phyloP scores from a whole-genome alignment of 495 filamentous ascomycete species.

The Penicillium coffeae region DNA sequence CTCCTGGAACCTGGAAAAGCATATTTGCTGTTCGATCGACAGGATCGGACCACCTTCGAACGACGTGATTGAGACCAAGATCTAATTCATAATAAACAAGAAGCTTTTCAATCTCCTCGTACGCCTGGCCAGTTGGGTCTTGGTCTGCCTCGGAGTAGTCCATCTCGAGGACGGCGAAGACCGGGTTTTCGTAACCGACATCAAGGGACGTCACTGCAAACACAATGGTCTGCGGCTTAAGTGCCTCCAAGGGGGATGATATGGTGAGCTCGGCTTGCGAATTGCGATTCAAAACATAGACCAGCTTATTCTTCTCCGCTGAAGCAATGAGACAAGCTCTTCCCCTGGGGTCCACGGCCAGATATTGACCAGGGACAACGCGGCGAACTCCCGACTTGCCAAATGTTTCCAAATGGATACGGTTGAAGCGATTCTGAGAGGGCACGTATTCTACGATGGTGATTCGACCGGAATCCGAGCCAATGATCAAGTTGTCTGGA shows the following conservation, averaged over 20 bases:
- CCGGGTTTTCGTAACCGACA: conserved; percentile 93
- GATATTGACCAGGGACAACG: conserved; percentile 91
- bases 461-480: conserved; percentile 92
- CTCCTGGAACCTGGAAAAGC: conserved; percentile 93
- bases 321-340: conserved; percentile 91
- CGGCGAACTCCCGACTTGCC: conserved; percentile 95
- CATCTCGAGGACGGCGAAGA: conserved; percentile 91
- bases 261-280: conserved; percentile 91
- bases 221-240: conserved; percentile 89
- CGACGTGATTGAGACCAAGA: conserved; percentile 93
- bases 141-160: conserved; percentile 91
- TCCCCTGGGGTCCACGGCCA: conserved; percentile 92
- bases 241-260: conserved; percentile 95
- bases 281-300: conserved; percentile 96
- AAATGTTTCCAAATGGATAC: conserved; percentile 93
- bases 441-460: conserved; percentile 90
- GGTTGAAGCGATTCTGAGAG: conserved; percentile 79
- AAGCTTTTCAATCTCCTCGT: conserved; percentile 76
- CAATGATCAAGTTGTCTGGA: conserved; percentile 91
- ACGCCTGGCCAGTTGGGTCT: conserved; percentile 82
- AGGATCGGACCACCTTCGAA: conserved; percentile 89
- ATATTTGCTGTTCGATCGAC: conserved; percentile 88
- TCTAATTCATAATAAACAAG: conserved; percentile 97
- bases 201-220: conserved; percentile 84
- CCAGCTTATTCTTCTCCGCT: conserved; percentile 98